These are phyloP conservation scores for Hordeum vulgare DNA, from an alignment of 176 grass and related monocot species.

Conservation along the genomic window DNA sequence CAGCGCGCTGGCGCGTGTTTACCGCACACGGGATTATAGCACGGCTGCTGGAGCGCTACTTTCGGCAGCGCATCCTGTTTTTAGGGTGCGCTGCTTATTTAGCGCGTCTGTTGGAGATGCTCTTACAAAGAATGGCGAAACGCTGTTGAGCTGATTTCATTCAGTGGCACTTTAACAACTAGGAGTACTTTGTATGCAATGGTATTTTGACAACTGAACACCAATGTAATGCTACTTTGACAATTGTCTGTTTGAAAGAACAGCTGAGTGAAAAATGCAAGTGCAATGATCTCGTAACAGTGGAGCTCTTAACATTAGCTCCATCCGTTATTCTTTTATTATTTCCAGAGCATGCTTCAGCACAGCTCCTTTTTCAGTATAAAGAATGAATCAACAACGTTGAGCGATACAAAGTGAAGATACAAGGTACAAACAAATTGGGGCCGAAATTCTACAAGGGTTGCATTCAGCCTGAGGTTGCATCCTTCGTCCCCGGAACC, in stretches of 20 bases:
- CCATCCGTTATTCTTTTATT: background rate
- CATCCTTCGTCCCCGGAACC: background rate
- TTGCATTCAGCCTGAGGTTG: background rate
- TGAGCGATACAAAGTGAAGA: background rate
- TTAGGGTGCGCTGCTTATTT: too few species aligned
- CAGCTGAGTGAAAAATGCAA: background rate
- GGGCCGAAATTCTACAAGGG: background rate
- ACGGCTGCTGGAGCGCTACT: too few species aligned
- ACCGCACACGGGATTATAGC: too few species aligned
- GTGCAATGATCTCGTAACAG: background rate
- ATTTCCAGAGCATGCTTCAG: background rate
- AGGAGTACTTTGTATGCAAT: background rate
- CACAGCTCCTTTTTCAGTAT: background rate
- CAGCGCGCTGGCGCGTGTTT: too few species aligned
- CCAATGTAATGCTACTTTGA: background rate
- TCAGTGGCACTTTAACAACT: background rate
- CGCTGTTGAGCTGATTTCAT: too few species aligned
- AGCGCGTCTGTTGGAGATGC: too few species aligned
- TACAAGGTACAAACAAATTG: background rate
- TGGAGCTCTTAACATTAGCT: background rate
- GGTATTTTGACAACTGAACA: background rate
- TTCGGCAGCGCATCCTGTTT: too few species aligned
- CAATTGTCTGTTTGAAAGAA: background rate
- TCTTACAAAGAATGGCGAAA: too few species aligned
- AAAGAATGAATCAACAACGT: constrained; percentile 21